Conservation (phyloP, 2,329 filamentous ascomycete genomes). For the Penicillium sp. region DNA sequence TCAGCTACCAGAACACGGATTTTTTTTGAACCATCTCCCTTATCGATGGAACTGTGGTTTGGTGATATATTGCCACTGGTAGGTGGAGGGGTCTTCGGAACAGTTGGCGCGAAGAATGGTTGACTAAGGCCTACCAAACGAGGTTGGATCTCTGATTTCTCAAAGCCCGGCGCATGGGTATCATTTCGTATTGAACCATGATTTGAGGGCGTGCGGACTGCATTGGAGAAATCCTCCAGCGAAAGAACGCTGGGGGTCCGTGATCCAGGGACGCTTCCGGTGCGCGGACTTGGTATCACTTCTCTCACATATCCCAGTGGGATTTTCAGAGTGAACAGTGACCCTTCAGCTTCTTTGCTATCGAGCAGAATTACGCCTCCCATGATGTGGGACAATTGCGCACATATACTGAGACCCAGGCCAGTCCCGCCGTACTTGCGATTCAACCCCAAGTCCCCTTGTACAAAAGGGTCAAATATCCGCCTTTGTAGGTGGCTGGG, state of each 20-base stretch:
- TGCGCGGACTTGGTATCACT: conserved; percentile 50
- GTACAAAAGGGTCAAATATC: conserved; percentile 92
- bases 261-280: conserved; percentile 31
- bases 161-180: conserved; percentile 44
- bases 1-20: conserved; percentile 84
- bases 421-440: conserved; percentile 91
- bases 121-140: conserved; percentile 79
- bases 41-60: conserved; percentile 64
- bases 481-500: conserved; percentile 73
- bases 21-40: conserved; percentile 62
- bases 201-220: conserved; percentile 23
- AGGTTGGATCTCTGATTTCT: conserved; percentile 66
- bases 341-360: conserved; percentile 73
- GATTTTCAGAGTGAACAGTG: conserved; percentile 79
- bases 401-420: conserved; percentile 83
- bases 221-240: conserved; percentile 27
- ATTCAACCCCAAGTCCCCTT: conserved; percentile 85
- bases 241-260: conserved; percentile 32
- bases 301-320: conserved; percentile 76
- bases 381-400: conserved; percentile 82
- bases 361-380: conserved; percentile 71
- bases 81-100: conserved; percentile 31
- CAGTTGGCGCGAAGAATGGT: conserved; percentile 65
- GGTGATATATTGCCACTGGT: conserved; percentile 36
- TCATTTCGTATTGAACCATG: conserved; percentile 22